A percentile compares a stretch with the other conserved stretches of the same genome.
These are phyloP conservation scores for Radiomyces spectabilis DNA, from an alignment of 192 early-diverging fungal genomes.

Conservation along the genomic window DNA sequence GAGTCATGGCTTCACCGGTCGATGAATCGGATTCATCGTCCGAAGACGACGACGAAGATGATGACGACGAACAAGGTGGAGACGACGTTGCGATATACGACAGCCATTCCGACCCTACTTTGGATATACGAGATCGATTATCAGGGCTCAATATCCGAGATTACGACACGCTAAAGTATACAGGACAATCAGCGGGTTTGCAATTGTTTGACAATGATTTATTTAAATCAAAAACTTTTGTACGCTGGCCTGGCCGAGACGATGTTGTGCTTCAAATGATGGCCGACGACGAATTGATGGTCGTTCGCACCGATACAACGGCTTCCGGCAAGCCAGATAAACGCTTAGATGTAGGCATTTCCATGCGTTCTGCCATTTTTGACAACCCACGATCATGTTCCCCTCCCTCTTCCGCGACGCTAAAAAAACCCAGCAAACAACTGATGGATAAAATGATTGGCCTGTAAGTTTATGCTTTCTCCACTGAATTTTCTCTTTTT, in stretches of 20 bases:
- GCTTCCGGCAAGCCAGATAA: constrained; percentile 14
- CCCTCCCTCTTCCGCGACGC: too few relatives aligned
- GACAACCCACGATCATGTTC: too few relatives aligned
- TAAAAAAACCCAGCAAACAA: too few relatives aligned
- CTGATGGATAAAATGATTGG: too few relatives aligned
- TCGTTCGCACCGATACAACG: constrained; percentile 16
- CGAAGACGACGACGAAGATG: background rate
- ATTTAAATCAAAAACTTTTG: constrained; percentile 11
- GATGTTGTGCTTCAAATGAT: constrained; percentile 20
- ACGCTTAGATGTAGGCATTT: constrained; percentile 17
- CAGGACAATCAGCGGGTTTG: constrained; percentile 19
- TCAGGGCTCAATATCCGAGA: constrained; percentile 12
- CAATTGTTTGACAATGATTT: constrained; percentile 16
- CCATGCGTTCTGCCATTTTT: too few relatives aligned
- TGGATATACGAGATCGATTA: too few relatives aligned
- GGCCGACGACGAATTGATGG: constrained; percentile 20
- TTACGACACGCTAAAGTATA: constrained; percentile 24
- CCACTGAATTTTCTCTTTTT: too few relatives aligned
- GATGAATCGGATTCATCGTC: too few relatives aligned
- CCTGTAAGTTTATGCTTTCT: too few relatives aligned
- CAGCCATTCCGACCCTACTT: too few relatives aligned
- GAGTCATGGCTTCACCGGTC: too few relatives aligned
- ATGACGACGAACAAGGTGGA: background rate
- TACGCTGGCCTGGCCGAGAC: constrained; percentile 20
- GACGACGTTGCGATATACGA: background rate